Base-by-base conservation (phyloP, 73 alveolate genomes). In the Paramecium tetraurelia region DNA sequence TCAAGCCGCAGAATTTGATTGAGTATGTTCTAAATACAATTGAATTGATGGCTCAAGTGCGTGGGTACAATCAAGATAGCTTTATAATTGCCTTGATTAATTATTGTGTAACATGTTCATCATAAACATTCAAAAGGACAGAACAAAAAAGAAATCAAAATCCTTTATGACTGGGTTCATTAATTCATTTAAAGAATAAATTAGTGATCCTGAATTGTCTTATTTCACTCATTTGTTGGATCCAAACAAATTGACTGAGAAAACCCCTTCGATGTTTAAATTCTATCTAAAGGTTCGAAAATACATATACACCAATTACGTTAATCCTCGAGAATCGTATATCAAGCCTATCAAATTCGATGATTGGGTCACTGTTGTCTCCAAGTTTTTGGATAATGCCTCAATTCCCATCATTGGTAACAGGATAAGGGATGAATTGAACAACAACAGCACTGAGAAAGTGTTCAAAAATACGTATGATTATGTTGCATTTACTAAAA, bases 281-380 rank as follows among this genome's bases (percentile, higher is more conserved):
- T 75, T 75, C 59, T 75, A 75, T 75, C 59, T 75, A 29, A 75
- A 75, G 20, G 59, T 75, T 41, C 58, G 87, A 41, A 75, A 75
- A 75, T 75, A 38, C 53, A 75, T 75, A 3, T 75, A 16, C 10
- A 10, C 58, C 3, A 35, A 75, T 41, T 75, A 38, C 14, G 69
- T 75, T 22, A 75, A 75, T 41, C 68, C 38, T 4, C 12, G 87
- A 75, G 87, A 75, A 38, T 38, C 68, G 0, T 38, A 38, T 59
- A 41, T 75, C 20, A 75, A 75, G 38, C 87, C 87, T 2, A 75
- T 75, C 5, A 75, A 41, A 16, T 75, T 75, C 38, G 87, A 75
- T 35, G 58, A 35, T 35, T 75, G 87, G 87, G 87, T 75, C 1
- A 38, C 87, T 29, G 59, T 75, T 0, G 87, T 75, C 3, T 21